phyloP scores from a whole-genome alignment of 306 rosid genomes.

The Arachis stenosperma region DNA sequence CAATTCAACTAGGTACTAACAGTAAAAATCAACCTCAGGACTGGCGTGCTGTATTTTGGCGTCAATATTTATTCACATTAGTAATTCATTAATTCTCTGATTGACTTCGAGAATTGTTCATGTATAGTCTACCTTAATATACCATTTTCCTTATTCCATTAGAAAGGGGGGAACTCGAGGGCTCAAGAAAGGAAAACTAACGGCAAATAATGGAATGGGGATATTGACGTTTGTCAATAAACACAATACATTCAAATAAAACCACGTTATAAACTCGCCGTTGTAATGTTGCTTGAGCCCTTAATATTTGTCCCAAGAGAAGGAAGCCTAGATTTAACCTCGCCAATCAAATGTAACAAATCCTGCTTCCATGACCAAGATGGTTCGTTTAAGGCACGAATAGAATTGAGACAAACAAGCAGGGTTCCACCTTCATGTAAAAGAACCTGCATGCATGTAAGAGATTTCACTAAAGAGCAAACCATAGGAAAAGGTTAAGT shows the following conservation, averaged over 20 bases:
- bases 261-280: constrained; percentile 48
- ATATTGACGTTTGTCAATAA: constrained; percentile 27
- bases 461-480: constrained; percentile 5
- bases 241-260: constrained; percentile 10
- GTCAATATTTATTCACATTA: no score
- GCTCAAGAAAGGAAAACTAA: not conserved
- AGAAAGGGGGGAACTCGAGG: not conserved
- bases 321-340: constrained; percentile 53
- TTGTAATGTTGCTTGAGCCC: constrained; percentile 42
- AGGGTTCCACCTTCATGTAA: constrained; percentile 97
- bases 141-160: constrained; percentile 17
- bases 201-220: not conserved
- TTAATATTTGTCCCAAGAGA: constrained; percentile 35
- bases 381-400: constrained; percentile 83
- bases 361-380: constrained; percentile 92
- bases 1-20: no score
- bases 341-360: constrained; percentile 41
- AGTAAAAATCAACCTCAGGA: no score
- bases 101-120: not conserved
- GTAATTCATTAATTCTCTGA: no score
- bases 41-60: no score
- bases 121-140: constrained; percentile 17
- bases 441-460: constrained; percentile 72
- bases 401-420: constrained; percentile 90
- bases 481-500: constrained; percentile 2